Conservation (phyloP, 1,139 yeast genomes). For the Taphrina communis region DNA sequence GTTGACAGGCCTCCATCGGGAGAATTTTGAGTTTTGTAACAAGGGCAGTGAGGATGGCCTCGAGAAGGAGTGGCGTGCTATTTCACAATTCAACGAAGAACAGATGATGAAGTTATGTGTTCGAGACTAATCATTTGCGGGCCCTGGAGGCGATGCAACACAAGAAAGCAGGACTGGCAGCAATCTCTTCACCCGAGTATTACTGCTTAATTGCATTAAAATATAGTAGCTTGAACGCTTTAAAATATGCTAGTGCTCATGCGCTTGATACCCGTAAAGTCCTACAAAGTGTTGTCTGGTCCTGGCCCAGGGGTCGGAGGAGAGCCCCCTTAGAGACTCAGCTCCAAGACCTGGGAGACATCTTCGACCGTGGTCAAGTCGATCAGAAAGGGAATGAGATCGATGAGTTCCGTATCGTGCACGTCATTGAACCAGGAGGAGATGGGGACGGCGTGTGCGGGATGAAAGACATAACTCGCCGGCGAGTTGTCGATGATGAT, state of each 20-base stretch:
- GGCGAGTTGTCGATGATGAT: conserved; percentile 97
- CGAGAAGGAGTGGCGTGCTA: no score
- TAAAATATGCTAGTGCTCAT: conserved; percentile 9
- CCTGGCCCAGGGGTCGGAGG: no score
- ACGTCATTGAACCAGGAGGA: conserved; percentile 98
- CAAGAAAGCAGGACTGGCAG: not conserved
- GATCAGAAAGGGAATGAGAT: conserved; percentile 86
- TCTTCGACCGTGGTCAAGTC: conserved; percentile 79
- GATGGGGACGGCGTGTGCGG: conserved; percentile 97
- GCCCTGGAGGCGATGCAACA: conserved; percentile 6
- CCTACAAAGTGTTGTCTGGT: not conserved
- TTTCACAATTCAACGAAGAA: not conserved
- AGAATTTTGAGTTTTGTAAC: not conserved
- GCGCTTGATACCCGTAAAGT: conserved; percentile 3
- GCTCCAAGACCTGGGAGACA: conserved; percentile 78
- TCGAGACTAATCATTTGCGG: not conserved
- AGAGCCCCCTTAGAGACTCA: conserved; percentile 11
- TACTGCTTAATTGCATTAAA: conserved; percentile 6
- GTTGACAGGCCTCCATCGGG: conserved; percentile 6
- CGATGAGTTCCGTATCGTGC: conserved; percentile 92
- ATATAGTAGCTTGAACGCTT: conserved; percentile 1
- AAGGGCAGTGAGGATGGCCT: no score
- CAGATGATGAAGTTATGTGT: not conserved
- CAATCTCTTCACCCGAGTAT: not conserved
- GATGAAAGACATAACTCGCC: conserved; percentile 94